Percentiles rank a stretch among this genome's conserved stretches.
These are phyloP conservation scores for Corymbia maculata DNA, from an alignment of 345 rosid genomes.

Conservation along the genomic window DNA sequence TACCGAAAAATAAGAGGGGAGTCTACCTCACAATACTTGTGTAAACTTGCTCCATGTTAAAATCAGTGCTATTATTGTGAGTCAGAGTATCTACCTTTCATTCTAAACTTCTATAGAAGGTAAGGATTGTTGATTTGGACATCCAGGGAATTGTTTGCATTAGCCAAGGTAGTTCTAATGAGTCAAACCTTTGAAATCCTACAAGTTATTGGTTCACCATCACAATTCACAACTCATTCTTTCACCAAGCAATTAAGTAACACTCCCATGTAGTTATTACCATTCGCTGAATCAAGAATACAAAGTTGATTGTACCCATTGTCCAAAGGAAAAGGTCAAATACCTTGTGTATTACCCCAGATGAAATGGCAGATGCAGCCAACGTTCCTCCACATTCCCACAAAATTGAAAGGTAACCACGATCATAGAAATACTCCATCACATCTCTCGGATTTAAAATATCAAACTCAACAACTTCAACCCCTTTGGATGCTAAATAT, in stretches of 20 bases:
- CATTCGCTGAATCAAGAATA: not conserved
- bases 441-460: conserved; percentile 86
- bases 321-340: not conserved
- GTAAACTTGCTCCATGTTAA: not conserved
- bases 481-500: conserved; percentile 73
- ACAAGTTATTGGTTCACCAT: not conserved
- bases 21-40: not conserved
- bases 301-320: not conserved
- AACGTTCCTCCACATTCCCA: conserved; percentile 98
- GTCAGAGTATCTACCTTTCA: not conserved
- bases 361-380: conserved; percentile 87
- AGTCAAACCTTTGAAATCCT: not conserved
- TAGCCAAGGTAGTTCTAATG: not conserved
- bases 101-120: not conserved
- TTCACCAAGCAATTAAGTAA: not conserved
- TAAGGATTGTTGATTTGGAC: not conserved
- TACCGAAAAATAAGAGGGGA: not conserved
- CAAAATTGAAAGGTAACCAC: conserved; percentile 83
- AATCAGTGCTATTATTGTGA: not conserved
- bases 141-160: not conserved
- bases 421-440: conserved; percentile 88
- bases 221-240: not conserved
- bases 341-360: conserved; percentile 91
- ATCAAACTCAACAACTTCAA: conserved; percentile 95
- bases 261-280: not conserved